Conservation (phyloP, 345 rosid species). For the Geranium rotundifolium region DNA sequence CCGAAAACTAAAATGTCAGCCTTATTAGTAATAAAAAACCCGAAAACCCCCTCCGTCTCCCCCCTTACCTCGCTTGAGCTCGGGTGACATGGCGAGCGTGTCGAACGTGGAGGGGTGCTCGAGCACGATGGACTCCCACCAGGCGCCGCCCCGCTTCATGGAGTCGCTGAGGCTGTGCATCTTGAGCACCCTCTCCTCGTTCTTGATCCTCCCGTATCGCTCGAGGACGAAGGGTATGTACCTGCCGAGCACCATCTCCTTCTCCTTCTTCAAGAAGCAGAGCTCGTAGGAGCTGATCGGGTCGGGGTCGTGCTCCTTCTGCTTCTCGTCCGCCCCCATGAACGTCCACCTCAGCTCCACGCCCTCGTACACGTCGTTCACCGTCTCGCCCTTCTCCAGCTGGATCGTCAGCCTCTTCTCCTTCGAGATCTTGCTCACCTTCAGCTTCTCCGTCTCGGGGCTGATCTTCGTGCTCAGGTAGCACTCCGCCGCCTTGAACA, state of each 20-base stretch:
- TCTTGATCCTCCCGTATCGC: conserved; percentile 17
- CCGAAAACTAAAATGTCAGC: too few relatives aligned
- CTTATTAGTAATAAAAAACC: too few relatives aligned
- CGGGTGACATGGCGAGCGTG: conserved; percentile 48
- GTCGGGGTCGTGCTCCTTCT: conserved; percentile 7
- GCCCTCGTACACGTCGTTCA: conserved; percentile 32
- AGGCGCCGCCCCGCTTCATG: background rate
- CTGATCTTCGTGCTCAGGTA: conserved; percentile 46
- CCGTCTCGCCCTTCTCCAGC: conserved; percentile 39
- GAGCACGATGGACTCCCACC: conserved; percentile 46
- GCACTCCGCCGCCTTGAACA: conserved; percentile 38
- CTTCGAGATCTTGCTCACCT: conserved; percentile 32
- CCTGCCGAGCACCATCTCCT: conserved; percentile 29
- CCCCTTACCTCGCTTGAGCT: conserved; percentile 16
- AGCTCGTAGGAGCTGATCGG: conserved; percentile 26
- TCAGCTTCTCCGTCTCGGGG: conserved; percentile 32
- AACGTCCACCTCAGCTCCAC: conserved; percentile 40
- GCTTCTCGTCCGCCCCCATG: conserved; percentile 14
- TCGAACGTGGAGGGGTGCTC: conserved; percentile 67
- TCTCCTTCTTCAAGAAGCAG: conserved; percentile 36
- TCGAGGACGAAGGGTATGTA: conserved; percentile 33
- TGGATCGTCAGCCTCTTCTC: conserved; percentile 34
- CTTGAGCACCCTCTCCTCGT: conserved; percentile 30
- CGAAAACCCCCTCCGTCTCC: too few relatives aligned
- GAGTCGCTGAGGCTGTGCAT: conserved; percentile 31